Conservation (phyloP, 164 flowering plant genomes). For the Cinnamomum micranthum region DNA sequence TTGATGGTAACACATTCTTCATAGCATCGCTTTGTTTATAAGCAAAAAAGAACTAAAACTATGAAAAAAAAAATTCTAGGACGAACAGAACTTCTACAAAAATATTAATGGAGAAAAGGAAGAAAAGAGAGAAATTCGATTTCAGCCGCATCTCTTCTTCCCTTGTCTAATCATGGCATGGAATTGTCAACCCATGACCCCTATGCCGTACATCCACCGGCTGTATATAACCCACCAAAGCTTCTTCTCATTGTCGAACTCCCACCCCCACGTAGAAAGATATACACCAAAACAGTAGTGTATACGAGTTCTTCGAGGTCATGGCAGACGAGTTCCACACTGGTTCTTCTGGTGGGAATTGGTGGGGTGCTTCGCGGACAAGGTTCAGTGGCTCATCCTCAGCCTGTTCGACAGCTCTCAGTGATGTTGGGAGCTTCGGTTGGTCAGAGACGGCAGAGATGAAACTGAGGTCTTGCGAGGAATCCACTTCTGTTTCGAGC, state of each 20-base stretch:
- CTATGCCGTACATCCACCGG: not conserved
- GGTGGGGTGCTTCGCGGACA: slow-evolving; percentile 54
- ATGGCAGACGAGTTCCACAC: slow-evolving; percentile 56
- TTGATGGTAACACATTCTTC: too few species aligned
- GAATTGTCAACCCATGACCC: not conserved
- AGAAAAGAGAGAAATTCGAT: not conserved
- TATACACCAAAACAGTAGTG: not conserved
- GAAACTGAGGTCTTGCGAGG: slow-evolving; percentile 34
- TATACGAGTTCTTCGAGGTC: not conserved
- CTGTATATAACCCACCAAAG: not conserved
- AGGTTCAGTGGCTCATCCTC: slow-evolving; percentile 21
- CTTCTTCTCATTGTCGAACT: not conserved
- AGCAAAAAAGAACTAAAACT: too few species aligned
- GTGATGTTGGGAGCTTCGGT: slow-evolving; percentile 31
- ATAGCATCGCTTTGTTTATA: too few species aligned
- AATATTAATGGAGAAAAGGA: not conserved
- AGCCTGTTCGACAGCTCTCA: slow-evolving; percentile 39
- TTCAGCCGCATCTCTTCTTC: not conserved
- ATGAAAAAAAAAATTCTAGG: too few species aligned
- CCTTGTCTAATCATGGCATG: not conserved
- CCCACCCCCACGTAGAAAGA: not conserved
- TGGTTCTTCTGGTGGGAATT: slow-evolving; percentile 34
- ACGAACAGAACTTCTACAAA: too few species aligned
- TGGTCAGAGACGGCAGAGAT: slow-evolving; percentile 37
- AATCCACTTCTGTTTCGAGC: slow-evolving; percentile 28